Percentiles rank a stretch among this genome's conserved stretches.
Evolutionary conservation across 1,284 basidiomycete species (phyloP).

Genomic region (Schizopora paradoxa): DNA sequence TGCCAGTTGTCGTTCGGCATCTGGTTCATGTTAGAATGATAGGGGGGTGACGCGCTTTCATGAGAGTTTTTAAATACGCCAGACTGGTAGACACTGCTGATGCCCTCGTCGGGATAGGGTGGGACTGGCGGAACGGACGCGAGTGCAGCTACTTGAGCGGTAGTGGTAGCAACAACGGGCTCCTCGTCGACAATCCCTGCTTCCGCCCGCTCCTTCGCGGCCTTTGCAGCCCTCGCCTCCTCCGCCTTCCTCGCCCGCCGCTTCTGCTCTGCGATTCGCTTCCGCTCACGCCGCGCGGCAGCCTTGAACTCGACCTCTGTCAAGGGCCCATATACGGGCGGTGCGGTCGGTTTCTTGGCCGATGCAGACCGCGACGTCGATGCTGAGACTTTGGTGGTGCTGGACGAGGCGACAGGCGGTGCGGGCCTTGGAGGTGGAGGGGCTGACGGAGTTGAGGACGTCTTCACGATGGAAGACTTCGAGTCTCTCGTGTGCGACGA

Average conservation of each 20-base stretch:
- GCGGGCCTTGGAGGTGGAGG: no score
- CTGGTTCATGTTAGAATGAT: no score
- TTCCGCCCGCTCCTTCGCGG: slow-evolving; percentile 7
- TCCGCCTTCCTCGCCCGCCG: slow-evolving; percentile 41
- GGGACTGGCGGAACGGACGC: no score
- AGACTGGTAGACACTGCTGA: no score
- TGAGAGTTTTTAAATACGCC: no score
- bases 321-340: background rate
- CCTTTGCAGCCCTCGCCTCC: slow-evolving; percentile 4
- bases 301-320: slow-evolving; percentile 43
- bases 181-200: slow-evolving; percentile 4
- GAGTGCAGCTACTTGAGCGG: background rate
- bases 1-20: no score
- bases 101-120: no score
- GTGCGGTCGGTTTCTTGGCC: background rate
- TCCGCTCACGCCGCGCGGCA: slow-evolving; percentile 39
- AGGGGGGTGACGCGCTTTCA: no score
- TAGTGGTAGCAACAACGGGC: slow-evolving; percentile 1
- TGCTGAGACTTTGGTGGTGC: no score
- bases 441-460: background rate
- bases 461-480: background rate
- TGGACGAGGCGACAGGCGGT: no score
- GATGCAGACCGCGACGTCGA: no score
- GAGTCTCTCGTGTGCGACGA: background rate
- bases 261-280: slow-evolving; percentile 45